A percentile compares a stretch with the other conserved stretches of the same genome.
Evolutionary conservation across 2,329 filamentous ascomycete genomes (phyloP).

Genomic region (Stemphylium beticola): DNA sequence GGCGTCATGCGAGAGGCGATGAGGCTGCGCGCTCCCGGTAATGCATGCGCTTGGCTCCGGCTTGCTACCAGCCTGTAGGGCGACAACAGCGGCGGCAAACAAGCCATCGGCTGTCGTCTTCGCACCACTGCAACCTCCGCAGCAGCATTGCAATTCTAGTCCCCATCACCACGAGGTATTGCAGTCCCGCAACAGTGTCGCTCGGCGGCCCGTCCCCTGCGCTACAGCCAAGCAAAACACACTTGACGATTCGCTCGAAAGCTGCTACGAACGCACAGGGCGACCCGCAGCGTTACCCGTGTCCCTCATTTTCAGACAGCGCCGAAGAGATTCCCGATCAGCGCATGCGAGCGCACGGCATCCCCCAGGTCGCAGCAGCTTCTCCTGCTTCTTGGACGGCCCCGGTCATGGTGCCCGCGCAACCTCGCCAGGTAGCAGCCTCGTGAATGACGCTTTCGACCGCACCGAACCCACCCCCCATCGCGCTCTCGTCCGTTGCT

Average conservation of each 20-base stretch:
- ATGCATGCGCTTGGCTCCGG: not conserved
- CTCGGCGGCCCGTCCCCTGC: constrained; percentile 21
- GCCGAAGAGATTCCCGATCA: constrained; percentile 8
- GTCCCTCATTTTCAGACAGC: constrained; percentile 11
- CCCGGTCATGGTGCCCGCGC: constrained; percentile 43
- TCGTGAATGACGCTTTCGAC: constrained; percentile 45
- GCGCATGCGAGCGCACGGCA: constrained; percentile 22
- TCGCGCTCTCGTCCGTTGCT: constrained; percentile 26
- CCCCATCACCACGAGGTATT: not conserved
- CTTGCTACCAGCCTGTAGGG: not conserved
- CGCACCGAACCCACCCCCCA: constrained; percentile 20
- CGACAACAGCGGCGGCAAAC: not conserved
- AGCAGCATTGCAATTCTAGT: not conserved
- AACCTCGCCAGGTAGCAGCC: constrained; percentile 42
- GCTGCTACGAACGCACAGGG: constrained; percentile 16
- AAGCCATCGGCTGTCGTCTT: not conserved
- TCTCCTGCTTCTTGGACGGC: constrained; percentile 9
- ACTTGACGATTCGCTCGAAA: constrained; percentile 22
- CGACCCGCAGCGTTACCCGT: constrained; percentile 15
- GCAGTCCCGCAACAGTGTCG: constrained; percentile 2
- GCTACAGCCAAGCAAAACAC: constrained; percentile 19
- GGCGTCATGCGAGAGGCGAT: not conserved
- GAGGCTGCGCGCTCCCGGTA: not conserved
- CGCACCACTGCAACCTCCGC: not conserved
- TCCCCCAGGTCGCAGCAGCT: constrained; percentile 15